Evolutionary conservation across 257 asterid species (phyloP).

Genomic region (Capsicum pubescens): DNA sequence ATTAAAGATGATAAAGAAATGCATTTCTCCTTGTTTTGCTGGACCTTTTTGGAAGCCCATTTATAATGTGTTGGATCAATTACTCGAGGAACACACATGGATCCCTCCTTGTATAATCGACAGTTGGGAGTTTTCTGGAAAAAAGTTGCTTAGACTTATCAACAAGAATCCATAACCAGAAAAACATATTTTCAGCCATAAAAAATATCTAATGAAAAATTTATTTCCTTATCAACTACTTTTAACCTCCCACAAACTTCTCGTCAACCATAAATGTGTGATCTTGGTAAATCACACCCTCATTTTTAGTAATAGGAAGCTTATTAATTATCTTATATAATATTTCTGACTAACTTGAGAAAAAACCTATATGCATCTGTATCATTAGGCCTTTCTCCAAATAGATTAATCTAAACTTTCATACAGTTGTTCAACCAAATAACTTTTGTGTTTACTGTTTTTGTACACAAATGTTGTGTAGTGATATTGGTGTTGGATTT

Average conservation of each 20-base stretch:
- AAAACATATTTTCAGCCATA: background rate
- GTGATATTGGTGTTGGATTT: too few relatives aligned
- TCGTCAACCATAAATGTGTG: background rate
- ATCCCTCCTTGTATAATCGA: background rate
- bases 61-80: constrained; percentile 5
- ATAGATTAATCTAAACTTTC: background rate
- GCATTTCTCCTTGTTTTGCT: background rate
- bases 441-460: too few relatives aligned
- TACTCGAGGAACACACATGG: background rate
- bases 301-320: background rate
- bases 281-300: constrained; percentile 16
- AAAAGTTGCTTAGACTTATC: background rate
- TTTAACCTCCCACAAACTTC: background rate
- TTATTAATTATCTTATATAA: background rate
- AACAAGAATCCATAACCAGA: background rate
- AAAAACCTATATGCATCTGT: background rate
- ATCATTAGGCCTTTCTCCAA: background rate
- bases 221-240: background rate
- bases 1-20: constrained; percentile 2
- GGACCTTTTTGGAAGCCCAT: background rate
- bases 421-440: too few relatives aligned
- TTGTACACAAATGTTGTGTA: too few relatives aligned
- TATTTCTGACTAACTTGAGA: background rate
- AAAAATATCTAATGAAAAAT: background rate
- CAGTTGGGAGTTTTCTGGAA: background rate